These are phyloP conservation scores for Fusarium torreyae DNA, from an alignment of 2,329 filamentous ascomycete genomes.

Conservation along the genomic window DNA sequence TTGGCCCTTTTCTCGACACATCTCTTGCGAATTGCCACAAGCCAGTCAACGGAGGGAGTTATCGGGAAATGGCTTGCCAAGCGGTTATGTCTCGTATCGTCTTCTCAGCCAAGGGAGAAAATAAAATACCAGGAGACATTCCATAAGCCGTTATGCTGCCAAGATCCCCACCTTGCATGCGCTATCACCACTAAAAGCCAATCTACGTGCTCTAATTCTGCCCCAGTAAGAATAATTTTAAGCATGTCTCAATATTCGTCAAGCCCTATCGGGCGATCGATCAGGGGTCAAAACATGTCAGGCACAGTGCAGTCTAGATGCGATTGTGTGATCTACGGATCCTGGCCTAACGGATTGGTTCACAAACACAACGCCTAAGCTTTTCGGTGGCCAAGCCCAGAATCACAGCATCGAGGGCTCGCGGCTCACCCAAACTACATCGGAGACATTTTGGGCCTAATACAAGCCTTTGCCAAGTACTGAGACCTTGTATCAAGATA, in stretches of 20 bases:
- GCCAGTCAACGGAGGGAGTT: background rate
- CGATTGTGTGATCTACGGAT: background rate
- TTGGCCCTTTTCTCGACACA: conserved; percentile 2
- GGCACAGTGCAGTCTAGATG: background rate
- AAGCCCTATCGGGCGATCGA: background rate
- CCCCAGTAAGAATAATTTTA: background rate
- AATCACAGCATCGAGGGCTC: background rate
- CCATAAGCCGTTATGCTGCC: background rate
- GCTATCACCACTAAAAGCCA: background rate
- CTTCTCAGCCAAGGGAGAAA: conserved; percentile 3
- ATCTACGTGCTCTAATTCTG: background rate
- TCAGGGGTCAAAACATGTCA: background rate
- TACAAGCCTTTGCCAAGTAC: background rate
- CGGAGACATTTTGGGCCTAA: too few species aligned
- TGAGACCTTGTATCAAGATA: conserved; percentile 8
- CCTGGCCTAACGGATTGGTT: background rate
- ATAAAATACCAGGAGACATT: conserved; percentile 24
- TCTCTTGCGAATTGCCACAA: conserved; percentile 2
- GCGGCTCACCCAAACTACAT: background rate
- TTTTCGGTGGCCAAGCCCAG: background rate
- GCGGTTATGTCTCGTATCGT: conserved; percentile 4
- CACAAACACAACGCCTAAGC: background rate
- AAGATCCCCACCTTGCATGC: background rate
- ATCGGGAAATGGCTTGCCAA: conserved; percentile 7
- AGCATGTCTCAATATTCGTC: background rate